Evolutionary conservation across 1,139 yeast genomes (phyloP).

Genomic region (Magnusiomyces ingens): DNA sequence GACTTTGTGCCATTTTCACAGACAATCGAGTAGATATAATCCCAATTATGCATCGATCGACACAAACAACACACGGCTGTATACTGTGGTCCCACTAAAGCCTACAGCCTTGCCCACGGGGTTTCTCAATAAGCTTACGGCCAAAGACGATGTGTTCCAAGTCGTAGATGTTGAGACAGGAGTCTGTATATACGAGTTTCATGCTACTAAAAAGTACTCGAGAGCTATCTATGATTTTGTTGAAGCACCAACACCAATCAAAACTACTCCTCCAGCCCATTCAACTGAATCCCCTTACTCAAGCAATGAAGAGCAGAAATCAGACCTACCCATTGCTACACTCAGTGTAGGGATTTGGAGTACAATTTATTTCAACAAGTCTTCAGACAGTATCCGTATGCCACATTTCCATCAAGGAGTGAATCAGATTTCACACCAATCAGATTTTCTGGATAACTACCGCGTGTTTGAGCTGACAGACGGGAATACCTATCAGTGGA

Average conservation of each 20-base stretch:
- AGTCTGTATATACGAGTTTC: background rate
- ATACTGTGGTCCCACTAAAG: constrained; percentile 37
- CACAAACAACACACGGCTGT: constrained; percentile 35
- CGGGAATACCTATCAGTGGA: constrained; percentile 59
- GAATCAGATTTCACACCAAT: constrained; percentile 53
- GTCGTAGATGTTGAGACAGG: background rate
- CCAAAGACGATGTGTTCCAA: background rate
- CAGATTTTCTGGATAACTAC: constrained; percentile 56
- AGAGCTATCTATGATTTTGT: constrained; percentile 8
- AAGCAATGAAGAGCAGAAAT: constrained; percentile 24
- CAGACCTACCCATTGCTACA: constrained; percentile 49
- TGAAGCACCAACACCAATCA: background rate
- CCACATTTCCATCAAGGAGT: constrained; percentile 48
- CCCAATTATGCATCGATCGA: constrained; percentile 46
- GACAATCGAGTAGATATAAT: constrained; percentile 49
- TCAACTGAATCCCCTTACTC: background rate
- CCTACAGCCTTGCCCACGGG: background rate
- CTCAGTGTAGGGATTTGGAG: constrained; percentile 55
- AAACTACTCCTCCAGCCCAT: background rate
- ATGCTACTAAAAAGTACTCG: constrained; percentile 5
- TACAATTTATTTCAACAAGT: constrained; percentile 46
- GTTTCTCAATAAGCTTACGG: background rate
- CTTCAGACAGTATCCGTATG: constrained; percentile 33
- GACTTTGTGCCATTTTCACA: constrained; percentile 49
- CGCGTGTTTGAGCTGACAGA: constrained; percentile 53